These are phyloP conservation scores for Rhodotorula sp. DNA, from an alignment of 1,284 basidiomycete species.

Conservation along the genomic window DNA sequence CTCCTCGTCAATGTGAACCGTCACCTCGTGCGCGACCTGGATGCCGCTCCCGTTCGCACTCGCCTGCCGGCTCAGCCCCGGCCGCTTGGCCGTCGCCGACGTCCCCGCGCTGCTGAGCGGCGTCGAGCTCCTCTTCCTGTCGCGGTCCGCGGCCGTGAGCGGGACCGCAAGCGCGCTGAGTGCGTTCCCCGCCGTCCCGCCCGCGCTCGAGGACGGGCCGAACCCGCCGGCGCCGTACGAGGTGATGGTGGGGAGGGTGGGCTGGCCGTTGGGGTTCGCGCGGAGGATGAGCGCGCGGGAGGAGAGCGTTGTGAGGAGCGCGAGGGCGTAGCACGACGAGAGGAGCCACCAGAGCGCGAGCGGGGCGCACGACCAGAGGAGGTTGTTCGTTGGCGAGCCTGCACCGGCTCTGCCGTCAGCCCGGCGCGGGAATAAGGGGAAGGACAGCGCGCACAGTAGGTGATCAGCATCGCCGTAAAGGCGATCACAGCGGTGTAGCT, in stretches of 20 bases:
- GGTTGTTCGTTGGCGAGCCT: background rate
- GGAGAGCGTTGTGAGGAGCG: slow-evolving; percentile 8
- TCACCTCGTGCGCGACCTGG: background rate
- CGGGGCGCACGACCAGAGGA: background rate
- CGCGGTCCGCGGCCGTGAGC: too few species aligned
- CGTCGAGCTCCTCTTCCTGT: too few species aligned
- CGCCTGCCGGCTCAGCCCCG: too few species aligned
- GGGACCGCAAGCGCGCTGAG: too few species aligned
- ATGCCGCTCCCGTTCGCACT: background rate
- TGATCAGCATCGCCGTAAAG: background rate
- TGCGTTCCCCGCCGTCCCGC: too few species aligned
- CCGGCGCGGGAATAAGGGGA: background rate
- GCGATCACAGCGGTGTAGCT: background rate
- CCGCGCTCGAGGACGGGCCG: too few species aligned
- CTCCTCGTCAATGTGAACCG: background rate
- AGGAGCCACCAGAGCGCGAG: background rate
- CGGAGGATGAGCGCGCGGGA: slow-evolving; percentile 6
- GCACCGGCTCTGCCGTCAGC: background rate
- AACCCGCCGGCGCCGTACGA: too few species aligned
- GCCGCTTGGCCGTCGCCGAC: too few species aligned
- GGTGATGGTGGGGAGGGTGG: background rate
- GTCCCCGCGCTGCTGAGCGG: too few species aligned
- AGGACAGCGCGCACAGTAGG: background rate
- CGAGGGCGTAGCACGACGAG: slow-evolving; percentile 6
- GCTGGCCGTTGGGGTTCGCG: background rate